These are phyloP conservation scores for Colletotrichum paranaense DNA, from an alignment of 2,329 filamentous ascomycete species.

Conservation along the genomic window DNA sequence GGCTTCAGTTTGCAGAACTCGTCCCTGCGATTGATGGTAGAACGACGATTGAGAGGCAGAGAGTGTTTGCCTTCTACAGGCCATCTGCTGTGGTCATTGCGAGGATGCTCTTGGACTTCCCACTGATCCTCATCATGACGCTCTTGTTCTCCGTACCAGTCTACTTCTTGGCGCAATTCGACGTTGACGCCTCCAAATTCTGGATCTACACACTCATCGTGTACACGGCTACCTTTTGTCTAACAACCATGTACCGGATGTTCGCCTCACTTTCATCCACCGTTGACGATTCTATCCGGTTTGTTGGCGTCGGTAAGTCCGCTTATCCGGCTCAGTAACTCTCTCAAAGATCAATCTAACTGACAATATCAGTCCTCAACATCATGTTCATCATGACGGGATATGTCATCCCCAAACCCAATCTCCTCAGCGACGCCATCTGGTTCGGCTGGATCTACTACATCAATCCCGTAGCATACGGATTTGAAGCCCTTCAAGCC, in stretches of 20 bases:
- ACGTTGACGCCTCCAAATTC: slow-evolving; percentile 33
- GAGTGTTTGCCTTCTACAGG: slow-evolving; percentile 32
- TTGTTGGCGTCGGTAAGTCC: slow-evolving; percentile 33
- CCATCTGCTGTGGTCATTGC: slow-evolving; percentile 33
- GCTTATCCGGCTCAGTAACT: fast-evolving
- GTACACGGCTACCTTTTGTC: slow-evolving; percentile 29
- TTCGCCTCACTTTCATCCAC: slow-evolving; percentile 69
- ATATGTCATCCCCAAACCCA: slow-evolving; percentile 69
- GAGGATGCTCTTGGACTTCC: slow-evolving; percentile 23
- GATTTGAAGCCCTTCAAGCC: slow-evolving; percentile 69
- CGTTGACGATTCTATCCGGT: slow-evolving; percentile 70
- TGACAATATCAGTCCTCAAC: slow-evolving; percentile 56
- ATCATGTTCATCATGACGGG: slow-evolving; percentile 76
- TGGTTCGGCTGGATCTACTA: slow-evolving; percentile 78
- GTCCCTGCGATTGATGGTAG: slow-evolving; percentile 24
- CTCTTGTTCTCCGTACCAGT: slow-evolving; percentile 25
- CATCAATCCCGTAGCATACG: slow-evolving; percentile 74
- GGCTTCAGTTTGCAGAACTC: slow-evolving; percentile 35
- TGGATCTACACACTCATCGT: slow-evolving; percentile 32
- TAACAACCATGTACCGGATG: slow-evolving; percentile 36
- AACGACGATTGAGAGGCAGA: slow-evolving; percentile 29
- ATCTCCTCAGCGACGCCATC: slow-evolving; percentile 69
- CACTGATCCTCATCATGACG: slow-evolving; percentile 27
- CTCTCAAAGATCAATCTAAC: neutral
- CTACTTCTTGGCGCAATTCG: slow-evolving; percentile 32